A percentile compares a stretch with the other conserved stretches of the same genome.
Evolutionary conservation across 2,329 filamentous ascomycete species (phyloP).

Genomic region (Epichloe festucae): DNA sequence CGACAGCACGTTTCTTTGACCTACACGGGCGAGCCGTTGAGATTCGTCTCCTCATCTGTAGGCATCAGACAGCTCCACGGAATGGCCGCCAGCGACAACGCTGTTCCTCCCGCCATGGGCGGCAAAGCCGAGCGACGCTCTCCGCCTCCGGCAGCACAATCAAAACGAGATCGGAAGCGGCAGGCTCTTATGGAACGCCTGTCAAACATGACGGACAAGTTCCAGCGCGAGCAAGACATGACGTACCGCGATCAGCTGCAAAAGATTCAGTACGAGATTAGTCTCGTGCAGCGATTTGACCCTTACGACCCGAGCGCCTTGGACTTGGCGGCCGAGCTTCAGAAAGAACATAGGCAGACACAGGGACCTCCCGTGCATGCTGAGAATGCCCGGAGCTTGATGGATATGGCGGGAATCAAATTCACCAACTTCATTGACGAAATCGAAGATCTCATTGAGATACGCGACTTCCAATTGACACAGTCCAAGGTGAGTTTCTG

Average conservation of each 20-base stretch:
- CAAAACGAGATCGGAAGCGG: constrained; percentile 84
- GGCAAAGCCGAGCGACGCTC: constrained; percentile 24
- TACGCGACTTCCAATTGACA: constrained; percentile 71
- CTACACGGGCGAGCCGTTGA: neutral
- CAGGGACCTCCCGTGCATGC: constrained; percentile 25
- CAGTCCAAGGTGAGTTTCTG: constrained; percentile 59
- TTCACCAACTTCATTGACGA: constrained; percentile 78
- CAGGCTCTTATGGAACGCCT: constrained; percentile 72
- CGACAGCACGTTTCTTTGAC: neutral
- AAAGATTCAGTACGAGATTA: constrained; percentile 84
- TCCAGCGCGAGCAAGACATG: constrained; percentile 67
- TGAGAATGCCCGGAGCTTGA: constrained; percentile 38
- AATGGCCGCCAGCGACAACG: constrained; percentile 29
- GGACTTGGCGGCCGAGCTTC: constrained; percentile 54
- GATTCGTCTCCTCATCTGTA: neutral
- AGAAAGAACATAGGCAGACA: constrained; percentile 39
- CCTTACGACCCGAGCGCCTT: constrained; percentile 63
- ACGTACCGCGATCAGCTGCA: constrained; percentile 84
- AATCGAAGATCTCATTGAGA: constrained; percentile 78
- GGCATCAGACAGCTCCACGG: neutral
- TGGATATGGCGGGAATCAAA: constrained; percentile 68
- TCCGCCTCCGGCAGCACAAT: constrained; percentile 32
- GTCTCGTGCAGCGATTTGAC: constrained; percentile 71
- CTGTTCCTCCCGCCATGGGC: constrained; percentile 18
- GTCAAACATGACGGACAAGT: constrained; percentile 60